Conservation (phyloP, 768 basidiomycete genomes). For the Russula earlei region DNA sequence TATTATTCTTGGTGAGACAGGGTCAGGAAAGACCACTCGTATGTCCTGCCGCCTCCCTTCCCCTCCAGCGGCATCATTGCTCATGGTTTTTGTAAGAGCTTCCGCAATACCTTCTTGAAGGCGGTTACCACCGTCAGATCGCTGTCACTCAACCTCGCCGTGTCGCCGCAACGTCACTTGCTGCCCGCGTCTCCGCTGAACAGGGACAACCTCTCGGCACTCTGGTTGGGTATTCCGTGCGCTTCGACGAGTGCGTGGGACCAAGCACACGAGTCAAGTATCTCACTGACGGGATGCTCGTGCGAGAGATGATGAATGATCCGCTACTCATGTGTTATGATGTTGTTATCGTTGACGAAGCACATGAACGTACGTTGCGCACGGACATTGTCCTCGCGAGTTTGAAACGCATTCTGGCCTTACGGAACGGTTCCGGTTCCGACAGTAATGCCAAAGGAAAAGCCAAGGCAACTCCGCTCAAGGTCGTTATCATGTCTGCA, state of each 20-base stretch:
- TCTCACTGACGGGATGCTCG: constrained; percentile 96
- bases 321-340: constrained; percentile 71
- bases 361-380: constrained; percentile 89
- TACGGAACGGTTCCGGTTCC: constrained; percentile 44
- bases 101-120: constrained; percentile 89
- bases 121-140: constrained; percentile 64
- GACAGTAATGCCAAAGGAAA: constrained; percentile 36
- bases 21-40: constrained; percentile 99
- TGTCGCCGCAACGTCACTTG: constrained; percentile 94
- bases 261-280: constrained; percentile 84
- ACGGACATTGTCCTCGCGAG: constrained; percentile 92
- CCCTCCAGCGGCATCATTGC: neutral
- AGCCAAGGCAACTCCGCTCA: constrained; percentile 56
- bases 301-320: constrained; percentile 82
- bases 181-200: constrained; percentile 81
- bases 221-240: constrained; percentile 87
- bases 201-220: constrained; percentile 62
- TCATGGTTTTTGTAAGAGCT: constrained; percentile 51
- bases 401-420: constrained; percentile 69
- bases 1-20: constrained; percentile 91
- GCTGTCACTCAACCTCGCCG: constrained; percentile 92
- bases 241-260: constrained; percentile 80
- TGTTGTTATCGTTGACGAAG: constrained; percentile 89
- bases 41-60: constrained; percentile 28
- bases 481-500: constrained; percentile 95